Percentiles rank a stretch among this genome's conserved stretches.
Conservation (phyloP, 768 basidiomycete species). For the Holtermannia corniformis region DNA sequence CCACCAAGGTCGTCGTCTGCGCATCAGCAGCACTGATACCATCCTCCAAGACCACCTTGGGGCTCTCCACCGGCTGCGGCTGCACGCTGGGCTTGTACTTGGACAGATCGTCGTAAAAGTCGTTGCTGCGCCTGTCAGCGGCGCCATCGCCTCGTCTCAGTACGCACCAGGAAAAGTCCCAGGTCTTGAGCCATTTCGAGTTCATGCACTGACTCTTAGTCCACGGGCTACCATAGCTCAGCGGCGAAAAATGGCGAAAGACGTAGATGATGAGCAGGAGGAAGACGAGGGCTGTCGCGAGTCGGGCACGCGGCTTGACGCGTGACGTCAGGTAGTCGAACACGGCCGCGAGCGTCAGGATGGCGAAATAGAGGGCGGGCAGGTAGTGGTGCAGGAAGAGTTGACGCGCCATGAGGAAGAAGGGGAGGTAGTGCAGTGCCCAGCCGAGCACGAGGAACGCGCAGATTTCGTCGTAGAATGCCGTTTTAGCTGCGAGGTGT, state of each 20-base stretch:
- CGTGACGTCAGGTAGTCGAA: slow-evolving; percentile 81
- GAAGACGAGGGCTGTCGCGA: slow-evolving; percentile 71
- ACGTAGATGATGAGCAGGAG: slow-evolving; percentile 58
- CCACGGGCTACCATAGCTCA: slow-evolving; percentile 79
- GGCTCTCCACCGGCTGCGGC: neutral
- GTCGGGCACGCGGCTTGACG: slow-evolving; percentile 61
- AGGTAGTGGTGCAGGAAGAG: slow-evolving; percentile 98
- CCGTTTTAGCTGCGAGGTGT: slow-evolving; percentile 59
- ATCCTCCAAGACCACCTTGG: slow-evolving; percentile 13
- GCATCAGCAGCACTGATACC: slow-evolving; percentile 9
- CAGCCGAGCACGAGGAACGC: slow-evolving; percentile 89
- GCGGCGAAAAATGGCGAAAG: slow-evolving; percentile 66
- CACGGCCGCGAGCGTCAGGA: slow-evolving; percentile 58
- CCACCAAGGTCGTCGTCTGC: slow-evolving; percentile 22
- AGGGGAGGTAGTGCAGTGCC: slow-evolving; percentile 87
- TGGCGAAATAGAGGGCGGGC: slow-evolving; percentile 60
- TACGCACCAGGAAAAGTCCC: slow-evolving; percentile 79
- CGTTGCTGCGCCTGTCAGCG: slow-evolving; percentile 17
- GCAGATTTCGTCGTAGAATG: slow-evolving; percentile 83
- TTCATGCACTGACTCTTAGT: slow-evolving; percentile 65
- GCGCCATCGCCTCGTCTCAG: too few relatives aligned
- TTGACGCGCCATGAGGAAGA: slow-evolving; percentile 94
- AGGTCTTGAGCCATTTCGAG: slow-evolving; percentile 79
- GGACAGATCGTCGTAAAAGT: slow-evolving; percentile 36
- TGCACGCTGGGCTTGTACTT: slow-evolving; percentile 28